These are phyloP conservation scores for Dipodascus geniculatus DNA, from an alignment of 805 yeast species.

Conservation along the genomic window DNA sequence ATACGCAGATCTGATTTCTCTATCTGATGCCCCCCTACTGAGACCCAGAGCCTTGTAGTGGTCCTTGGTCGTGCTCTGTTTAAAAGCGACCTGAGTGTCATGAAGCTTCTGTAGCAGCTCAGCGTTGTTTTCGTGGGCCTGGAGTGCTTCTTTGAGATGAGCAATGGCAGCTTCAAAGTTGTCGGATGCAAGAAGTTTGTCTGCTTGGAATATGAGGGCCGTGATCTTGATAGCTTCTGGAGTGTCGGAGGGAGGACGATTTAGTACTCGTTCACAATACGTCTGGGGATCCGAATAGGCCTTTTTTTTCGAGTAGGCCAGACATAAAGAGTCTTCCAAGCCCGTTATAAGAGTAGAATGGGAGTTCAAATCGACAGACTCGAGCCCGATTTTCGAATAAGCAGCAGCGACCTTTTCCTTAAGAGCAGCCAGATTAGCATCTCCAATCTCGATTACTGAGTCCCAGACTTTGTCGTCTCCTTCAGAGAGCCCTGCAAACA, in stretches of 20 bases:
- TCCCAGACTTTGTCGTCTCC: constrained; percentile 8
- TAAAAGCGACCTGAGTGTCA: constrained; percentile 13
- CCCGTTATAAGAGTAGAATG: constrained; percentile 16
- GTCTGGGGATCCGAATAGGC: constrained; percentile 15
- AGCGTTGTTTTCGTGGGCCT: constrained; percentile 10
- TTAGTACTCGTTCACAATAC: constrained; percentile 20
- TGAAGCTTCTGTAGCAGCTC: constrained; percentile 12
- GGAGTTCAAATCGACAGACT: neutral
- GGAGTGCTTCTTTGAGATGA: constrained; percentile 12
- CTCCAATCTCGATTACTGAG: constrained; percentile 8
- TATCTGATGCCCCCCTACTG: constrained; percentile 50
- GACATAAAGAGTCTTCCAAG: constrained; percentile 31
- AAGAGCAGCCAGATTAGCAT: constrained; percentile 8
- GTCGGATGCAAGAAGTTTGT: constrained; percentile 4
- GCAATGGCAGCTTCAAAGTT: constrained; percentile 13
- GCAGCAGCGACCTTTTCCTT: constrained; percentile 3
- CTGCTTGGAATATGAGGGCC: neutral
- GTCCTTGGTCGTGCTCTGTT: constrained; percentile 40
- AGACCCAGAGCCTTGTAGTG: constrained; percentile 73
- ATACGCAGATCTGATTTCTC: constrained; percentile 70
- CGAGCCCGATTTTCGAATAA: neutral
- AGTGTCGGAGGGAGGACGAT: constrained; percentile 5
- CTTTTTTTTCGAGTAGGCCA: constrained; percentile 26
- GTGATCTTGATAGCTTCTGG: neutral
- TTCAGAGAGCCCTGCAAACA: constrained; percentile 13